Percentiles rank a stretch among this genome's conserved stretches.
phyloP scores from a whole-genome alignment of 2,329 filamentous ascomycete genomes.

The Acrodontium crateriforme region DNA sequence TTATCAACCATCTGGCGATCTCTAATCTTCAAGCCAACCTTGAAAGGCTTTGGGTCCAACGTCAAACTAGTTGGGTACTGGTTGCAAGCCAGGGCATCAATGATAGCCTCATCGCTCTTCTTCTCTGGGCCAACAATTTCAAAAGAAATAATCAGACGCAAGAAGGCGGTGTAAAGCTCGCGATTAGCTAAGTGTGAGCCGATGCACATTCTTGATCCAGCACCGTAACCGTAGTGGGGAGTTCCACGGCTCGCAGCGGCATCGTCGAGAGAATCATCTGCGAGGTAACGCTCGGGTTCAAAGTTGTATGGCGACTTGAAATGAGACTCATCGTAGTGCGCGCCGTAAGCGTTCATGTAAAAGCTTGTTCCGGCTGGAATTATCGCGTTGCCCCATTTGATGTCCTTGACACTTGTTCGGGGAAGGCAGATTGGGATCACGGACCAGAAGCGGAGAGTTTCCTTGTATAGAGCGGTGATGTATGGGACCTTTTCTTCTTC shows the following conservation, averaged over 20 bases:
- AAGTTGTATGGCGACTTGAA: slow-evolving; percentile 52
- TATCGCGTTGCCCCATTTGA: slow-evolving; percentile 50
- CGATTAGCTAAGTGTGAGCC: slow-evolving; percentile 26
- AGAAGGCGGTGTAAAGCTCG: slow-evolving; percentile 33
- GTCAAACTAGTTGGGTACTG: slow-evolving; percentile 34
- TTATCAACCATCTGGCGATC: slow-evolving; percentile 27
- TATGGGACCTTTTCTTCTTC: slow-evolving; percentile 64
- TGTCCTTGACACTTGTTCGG: slow-evolving; percentile 56
- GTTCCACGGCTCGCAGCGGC: slow-evolving; percentile 27
- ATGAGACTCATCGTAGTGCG: slow-evolving; percentile 56
- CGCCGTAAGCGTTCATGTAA: slow-evolving; percentile 67
- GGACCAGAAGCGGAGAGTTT: slow-evolving; percentile 64
- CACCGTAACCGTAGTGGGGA: slow-evolving; percentile 36
- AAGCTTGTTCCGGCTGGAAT: slow-evolving; percentile 68
- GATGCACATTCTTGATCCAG: slow-evolving; percentile 29
- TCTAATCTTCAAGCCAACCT: slow-evolving; percentile 33
- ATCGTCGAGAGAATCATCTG: slow-evolving; percentile 32
- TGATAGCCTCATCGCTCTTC: slow-evolving; percentile 26
- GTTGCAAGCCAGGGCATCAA: slow-evolving; percentile 34
- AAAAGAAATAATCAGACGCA: slow-evolving; percentile 35
- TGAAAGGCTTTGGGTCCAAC: slow-evolving; percentile 38
- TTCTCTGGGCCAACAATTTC: slow-evolving; percentile 29
- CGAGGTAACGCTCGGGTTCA: slow-evolving; percentile 56
- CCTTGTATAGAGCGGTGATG: slow-evolving; percentile 64
- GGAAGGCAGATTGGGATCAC: slow-evolving; percentile 70